Evolutionary conservation across 495 filamentous ascomycete species (phyloP).

Genomic region (Massariosphaeria phaeospora): DNA sequence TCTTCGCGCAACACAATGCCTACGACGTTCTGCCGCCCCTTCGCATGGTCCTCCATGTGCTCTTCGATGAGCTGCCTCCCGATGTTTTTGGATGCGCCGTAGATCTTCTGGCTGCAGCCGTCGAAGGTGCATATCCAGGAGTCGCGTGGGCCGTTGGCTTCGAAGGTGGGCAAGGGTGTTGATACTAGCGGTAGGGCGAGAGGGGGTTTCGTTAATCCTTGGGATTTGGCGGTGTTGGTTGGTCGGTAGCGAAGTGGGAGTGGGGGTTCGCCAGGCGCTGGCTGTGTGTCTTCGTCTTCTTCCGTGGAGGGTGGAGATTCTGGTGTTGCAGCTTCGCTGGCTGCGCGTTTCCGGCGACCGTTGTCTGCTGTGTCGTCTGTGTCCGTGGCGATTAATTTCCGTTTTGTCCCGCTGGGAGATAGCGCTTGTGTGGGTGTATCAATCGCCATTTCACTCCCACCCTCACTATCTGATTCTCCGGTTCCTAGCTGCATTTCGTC

Average conservation of each 20-base stretch:
- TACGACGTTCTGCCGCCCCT: conserved; percentile 52
- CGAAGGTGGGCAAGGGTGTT: conserved; percentile 45
- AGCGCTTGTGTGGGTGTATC: conserved; percentile 42
- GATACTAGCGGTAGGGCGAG: conserved; percentile 38
- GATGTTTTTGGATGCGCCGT: conserved; percentile 52
- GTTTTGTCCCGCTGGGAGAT: conserved; percentile 42
- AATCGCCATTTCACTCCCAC: not conserved
- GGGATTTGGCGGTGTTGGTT: conserved; percentile 19
- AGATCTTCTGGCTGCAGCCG: conserved; percentile 60
- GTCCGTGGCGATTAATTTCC: conserved; percentile 8
- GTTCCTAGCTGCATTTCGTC: too few species aligned
- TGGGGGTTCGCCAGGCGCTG: conserved; percentile 20
- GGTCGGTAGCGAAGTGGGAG: conserved; percentile 39
- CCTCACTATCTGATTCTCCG: conserved; percentile 14
- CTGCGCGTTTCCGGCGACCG: conserved; percentile 20
- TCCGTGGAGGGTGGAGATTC: conserved; percentile 5
- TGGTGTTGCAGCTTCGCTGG: conserved; percentile 1
- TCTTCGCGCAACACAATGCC: conserved; percentile 54
- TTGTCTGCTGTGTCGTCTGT: not conserved
- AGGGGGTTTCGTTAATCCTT: not conserved
- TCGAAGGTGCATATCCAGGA: conserved; percentile 67
- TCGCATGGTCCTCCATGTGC: conserved; percentile 64
- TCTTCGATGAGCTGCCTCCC: conserved; percentile 57
- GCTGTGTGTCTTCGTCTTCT: conserved; percentile 5
- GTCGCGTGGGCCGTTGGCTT: conserved; percentile 53